These are phyloP conservation scores for Polytrichum commune DNA, from an alignment of 225 moss, liverwort and hornwort genomes.

Conservation along the genomic window DNA sequence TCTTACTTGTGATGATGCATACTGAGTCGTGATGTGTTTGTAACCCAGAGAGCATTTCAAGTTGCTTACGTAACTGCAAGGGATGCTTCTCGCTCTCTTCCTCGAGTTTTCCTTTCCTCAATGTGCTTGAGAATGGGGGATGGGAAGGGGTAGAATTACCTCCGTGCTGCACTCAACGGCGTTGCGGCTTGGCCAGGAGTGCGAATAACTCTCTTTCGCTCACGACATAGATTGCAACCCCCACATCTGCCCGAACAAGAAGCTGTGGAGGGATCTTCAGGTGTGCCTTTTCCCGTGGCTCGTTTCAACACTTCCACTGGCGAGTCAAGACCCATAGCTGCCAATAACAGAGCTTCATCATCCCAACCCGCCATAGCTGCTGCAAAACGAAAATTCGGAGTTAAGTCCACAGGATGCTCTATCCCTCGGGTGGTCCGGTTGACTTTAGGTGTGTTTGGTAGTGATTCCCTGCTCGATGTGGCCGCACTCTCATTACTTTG, in stretches of 20 bases:
- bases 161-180: slow-evolving; percentile 70
- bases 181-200: slow-evolving; percentile 72
- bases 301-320: slow-evolving; percentile 26
- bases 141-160: slow-evolving; percentile 16
- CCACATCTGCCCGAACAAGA: slow-evolving; percentile 29
- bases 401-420: slow-evolving; percentile 32
- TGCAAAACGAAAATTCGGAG: slow-evolving; percentile 73
- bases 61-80: too few relatives aligned
- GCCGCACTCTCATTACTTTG: neutral
- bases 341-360: slow-evolving; percentile 65
- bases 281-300: slow-evolving; percentile 20
- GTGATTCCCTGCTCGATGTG: slow-evolving; percentile 11
- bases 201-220: slow-evolving; percentile 69
- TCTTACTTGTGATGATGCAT: too few relatives aligned
- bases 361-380: slow-evolving; percentile 95
- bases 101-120: too few relatives aligned
- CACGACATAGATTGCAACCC: slow-evolving; percentile 46
- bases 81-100: too few relatives aligned
- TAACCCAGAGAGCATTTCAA: too few relatives aligned
- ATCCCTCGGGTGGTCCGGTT: slow-evolving; percentile 12
- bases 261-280: slow-evolving; percentile 14
- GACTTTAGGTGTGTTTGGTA: slow-evolving; percentile 22
- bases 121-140: too few relatives aligned
- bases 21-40: too few relatives aligned
- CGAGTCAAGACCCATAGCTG: slow-evolving; percentile 37